Conservation (phyloP, 345 rosid genomes). For the Citrus cavaleriei region DNA sequence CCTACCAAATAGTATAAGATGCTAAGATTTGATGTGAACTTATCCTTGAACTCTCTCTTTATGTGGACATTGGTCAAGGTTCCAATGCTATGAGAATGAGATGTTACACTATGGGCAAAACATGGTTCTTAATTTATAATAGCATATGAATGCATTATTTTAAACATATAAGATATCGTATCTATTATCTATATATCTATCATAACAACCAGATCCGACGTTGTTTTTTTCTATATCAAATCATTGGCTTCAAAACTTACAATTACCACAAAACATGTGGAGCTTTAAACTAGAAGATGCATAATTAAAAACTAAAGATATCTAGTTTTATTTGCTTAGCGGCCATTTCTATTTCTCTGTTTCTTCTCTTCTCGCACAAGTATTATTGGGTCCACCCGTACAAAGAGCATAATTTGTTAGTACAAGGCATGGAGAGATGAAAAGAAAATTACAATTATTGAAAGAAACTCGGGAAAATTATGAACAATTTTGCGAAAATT, state of each 20-base stretch:
- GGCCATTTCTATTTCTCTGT: background rate
- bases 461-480: background rate
- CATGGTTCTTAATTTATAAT: background rate
- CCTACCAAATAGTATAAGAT: conserved; percentile 10
- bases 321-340: background rate
- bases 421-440: conserved; percentile 14
- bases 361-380: background rate
- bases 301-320: background rate
- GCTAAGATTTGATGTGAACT: conserved; percentile 8
- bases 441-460: background rate
- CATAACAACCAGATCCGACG: conserved; percentile 1
- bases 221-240: background rate
- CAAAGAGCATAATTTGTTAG: conserved; percentile 7
- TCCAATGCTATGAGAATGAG: background rate
- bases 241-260: background rate
- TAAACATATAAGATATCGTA: background rate
- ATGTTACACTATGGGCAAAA: background rate
- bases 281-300: background rate
- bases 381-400: background rate
- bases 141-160: background rate
- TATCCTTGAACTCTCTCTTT: background rate
- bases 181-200: background rate
- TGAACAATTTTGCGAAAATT: too few relatives aligned
- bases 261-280: background rate
- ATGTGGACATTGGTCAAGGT: background rate